Conservation (phyloP, 805 yeast genomes). For the Barnettozyma siamensis region DNA sequence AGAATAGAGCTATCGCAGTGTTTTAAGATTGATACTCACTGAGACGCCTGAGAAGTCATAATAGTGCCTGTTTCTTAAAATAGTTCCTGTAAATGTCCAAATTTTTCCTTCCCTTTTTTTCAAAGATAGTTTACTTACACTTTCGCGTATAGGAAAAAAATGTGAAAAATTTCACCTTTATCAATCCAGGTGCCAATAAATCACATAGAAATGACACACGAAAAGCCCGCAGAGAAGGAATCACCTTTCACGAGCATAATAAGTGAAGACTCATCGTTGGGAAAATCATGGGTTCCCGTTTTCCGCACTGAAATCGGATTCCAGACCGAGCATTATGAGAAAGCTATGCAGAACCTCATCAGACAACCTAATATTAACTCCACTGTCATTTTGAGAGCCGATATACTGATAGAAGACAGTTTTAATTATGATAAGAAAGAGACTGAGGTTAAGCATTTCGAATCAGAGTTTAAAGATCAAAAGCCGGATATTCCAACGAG, state of each 20-base stretch:
- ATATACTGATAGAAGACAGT: constrained; percentile 51
- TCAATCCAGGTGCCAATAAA: neutral
- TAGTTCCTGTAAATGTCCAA: no score
- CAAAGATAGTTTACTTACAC: neutral
- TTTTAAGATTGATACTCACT: constrained; percentile 13
- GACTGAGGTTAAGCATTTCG: constrained; percentile 15
- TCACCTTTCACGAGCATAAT: constrained; percentile 33
- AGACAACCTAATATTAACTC: constrained; percentile 87
- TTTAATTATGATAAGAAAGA: constrained; percentile 31
- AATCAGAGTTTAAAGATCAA: constrained; percentile 22
- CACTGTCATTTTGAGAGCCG: constrained; percentile 85
- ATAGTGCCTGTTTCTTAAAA: no score
- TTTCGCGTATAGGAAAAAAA: neutral
- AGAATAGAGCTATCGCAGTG: neutral
- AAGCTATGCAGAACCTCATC: constrained; percentile 75
- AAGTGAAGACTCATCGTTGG: constrained; percentile 39
- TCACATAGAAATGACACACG: constrained; percentile 6
- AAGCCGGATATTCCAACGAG: constrained; percentile 29
- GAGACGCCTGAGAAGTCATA: constrained; percentile 23
- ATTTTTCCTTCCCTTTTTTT: no score
- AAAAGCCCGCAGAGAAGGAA: constrained; percentile 11
- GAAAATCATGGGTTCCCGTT: constrained; percentile 58
- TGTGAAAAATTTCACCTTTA: neutral
- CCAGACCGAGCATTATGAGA: constrained; percentile 50
- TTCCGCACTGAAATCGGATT: constrained; percentile 46